A percentile compares a stretch with the other conserved stretches of the same genome.
Conservation (phyloP, 441 rosid genomes). For the Hura crepitans region DNA sequence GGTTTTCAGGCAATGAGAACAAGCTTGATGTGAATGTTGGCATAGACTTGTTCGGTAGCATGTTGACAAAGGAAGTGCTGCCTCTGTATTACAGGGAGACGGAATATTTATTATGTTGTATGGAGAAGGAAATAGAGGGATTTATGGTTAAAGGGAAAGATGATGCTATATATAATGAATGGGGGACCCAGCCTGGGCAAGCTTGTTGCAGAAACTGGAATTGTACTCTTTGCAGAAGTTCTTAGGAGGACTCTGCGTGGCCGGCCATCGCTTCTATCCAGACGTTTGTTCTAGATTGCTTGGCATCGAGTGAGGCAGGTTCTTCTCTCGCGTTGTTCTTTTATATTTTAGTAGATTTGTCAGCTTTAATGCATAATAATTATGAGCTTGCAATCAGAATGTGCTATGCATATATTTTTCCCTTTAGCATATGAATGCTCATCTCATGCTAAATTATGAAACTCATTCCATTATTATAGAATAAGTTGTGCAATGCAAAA, state of each 20-base stretch:
- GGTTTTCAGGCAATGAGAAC: slow-evolving; percentile 91
- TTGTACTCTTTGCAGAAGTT: slow-evolving; percentile 79
- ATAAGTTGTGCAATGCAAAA: background rate
- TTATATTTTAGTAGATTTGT: slow-evolving; percentile 2
- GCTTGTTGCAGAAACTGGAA: slow-evolving; percentile 82
- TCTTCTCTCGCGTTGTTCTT: slow-evolving; percentile 49
- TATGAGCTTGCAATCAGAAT: background rate
- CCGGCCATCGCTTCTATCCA: slow-evolving; percentile 74
- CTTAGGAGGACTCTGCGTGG: slow-evolving; percentile 89
- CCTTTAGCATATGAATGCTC: background rate
- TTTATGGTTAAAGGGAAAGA: slow-evolving; percentile 66
- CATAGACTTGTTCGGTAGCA: slow-evolving; percentile 78
- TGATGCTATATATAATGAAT: slow-evolving; percentile 45
- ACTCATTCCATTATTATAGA: background rate
- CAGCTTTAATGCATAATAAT: too few relatives aligned
- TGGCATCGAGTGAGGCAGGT: slow-evolving; percentile 99
- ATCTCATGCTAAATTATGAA: background rate
- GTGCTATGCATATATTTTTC: slow-evolving; percentile 1
- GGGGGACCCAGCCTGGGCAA: slow-evolving; percentile 44
- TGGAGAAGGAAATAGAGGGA: slow-evolving; percentile 46
- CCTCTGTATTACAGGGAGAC: slow-evolving; percentile 68
- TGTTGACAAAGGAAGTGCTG: slow-evolving; percentile 89
- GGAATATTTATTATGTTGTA: slow-evolving; percentile 66
- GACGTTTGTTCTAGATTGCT: slow-evolving; percentile 62
- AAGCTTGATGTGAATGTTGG: slow-evolving; percentile 82